Conservation (phyloP, 2,329 filamentous ascomycete species). For the Pyricularia pennisetigena region DNA sequence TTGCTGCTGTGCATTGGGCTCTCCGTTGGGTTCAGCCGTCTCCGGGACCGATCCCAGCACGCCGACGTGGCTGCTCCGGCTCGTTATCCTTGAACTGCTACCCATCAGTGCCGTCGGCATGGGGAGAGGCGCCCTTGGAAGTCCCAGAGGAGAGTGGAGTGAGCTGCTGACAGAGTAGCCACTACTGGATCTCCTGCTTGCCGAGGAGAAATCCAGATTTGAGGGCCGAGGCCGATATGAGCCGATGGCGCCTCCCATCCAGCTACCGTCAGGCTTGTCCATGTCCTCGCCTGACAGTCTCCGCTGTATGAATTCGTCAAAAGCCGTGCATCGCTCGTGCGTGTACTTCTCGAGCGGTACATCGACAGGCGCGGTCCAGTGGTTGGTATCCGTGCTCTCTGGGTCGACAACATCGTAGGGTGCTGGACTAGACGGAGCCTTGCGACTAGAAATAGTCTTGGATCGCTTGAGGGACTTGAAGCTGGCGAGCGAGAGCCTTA, state of each 20-base stretch:
- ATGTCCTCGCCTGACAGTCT: conserved; percentile 8
- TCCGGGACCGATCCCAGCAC: neutral
- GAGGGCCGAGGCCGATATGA: neutral
- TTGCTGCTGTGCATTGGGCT: neutral
- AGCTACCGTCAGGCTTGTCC: neutral
- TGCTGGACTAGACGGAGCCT: conserved; percentile 6
- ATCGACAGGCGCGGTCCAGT: neutral
- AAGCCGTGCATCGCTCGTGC: conserved; percentile 18
- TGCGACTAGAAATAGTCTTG: conserved; percentile 3
- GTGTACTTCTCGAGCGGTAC: conserved; percentile 11
- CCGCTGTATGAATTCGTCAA: conserved; percentile 15
- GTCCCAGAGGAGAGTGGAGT: neutral
- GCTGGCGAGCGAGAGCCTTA: neutral
- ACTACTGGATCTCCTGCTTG: neutral
- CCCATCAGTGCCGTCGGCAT: neutral
- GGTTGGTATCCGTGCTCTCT: conserved; percentile 6
- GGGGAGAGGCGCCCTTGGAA: neutral
- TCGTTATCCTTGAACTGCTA: neutral
- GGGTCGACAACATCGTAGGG: conserved; percentile 3
- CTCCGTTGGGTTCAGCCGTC: neutral
- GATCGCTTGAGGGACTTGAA: neutral
- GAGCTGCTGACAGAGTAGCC: neutral
- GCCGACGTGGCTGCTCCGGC: neutral
- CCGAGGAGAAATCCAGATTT: neutral
- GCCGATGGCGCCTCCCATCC: neutral